Evolutionary conservation across 208 protist species (phyloP).

Genomic region (Porcisia hertigi): DNA sequence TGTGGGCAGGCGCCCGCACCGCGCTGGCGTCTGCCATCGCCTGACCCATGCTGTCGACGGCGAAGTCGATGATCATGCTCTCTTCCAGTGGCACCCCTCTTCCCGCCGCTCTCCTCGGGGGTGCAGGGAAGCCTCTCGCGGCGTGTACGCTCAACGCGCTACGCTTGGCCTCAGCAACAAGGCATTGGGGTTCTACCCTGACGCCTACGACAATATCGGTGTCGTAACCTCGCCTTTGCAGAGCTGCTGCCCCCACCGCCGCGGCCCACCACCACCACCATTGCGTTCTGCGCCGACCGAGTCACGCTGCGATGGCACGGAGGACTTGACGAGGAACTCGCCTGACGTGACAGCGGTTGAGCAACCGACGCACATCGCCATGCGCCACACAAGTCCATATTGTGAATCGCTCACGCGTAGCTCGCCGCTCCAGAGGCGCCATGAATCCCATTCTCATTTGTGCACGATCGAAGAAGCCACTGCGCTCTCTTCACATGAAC

Average conservation of each 20-base stretch:
- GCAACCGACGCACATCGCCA: constrained; percentile 17
- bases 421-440: constrained; percentile 15
- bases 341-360: constrained; percentile 11
- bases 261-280: background rate
- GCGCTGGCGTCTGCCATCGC: background rate
- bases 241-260: background rate
- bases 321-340: background rate
- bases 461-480: background rate
- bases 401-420: constrained; percentile 38
- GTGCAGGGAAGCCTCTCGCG: background rate
- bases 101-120: background rate
- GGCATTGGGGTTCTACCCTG: background rate
- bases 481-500: background rate
- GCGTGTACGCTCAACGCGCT: background rate
- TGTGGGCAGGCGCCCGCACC: background rate
- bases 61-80: constrained; percentile 6
- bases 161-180: background rate
- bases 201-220: background rate
- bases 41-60: constrained; percentile 1
- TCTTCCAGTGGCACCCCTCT: background rate
- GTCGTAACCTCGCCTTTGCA: background rate
- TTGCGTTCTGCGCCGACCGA: background rate
- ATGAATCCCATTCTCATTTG: background rate
- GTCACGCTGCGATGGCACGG: background rate
- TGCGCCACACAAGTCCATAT: constrained; percentile 30